A percentile compares a stretch with the other conserved stretches of the same genome.
Conservation (phyloP, 768 basidiomycete genomes). For the Termitomyces sp. region DNA sequence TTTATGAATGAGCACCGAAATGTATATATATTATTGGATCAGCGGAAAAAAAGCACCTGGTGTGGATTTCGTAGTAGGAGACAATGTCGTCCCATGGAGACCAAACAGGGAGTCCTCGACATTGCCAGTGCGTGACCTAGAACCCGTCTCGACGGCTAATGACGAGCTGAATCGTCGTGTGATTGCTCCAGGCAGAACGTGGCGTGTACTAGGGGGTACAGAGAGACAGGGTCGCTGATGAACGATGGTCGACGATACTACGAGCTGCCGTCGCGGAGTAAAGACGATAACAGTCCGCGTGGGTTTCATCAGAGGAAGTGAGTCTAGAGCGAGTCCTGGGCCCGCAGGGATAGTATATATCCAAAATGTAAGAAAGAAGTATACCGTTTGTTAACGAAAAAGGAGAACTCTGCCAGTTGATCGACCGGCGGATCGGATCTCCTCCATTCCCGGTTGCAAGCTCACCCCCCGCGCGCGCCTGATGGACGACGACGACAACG, state of each 20-base stretch:
- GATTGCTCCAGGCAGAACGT: slow-evolving; percentile 4
- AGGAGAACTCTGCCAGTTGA: neutral
- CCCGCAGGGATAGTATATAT: too few species aligned
- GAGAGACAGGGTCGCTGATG: slow-evolving; percentile 11
- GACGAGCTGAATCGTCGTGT: slow-evolving; percentile 29
- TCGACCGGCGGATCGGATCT: slow-evolving; percentile 7
- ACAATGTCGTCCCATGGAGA: neutral
- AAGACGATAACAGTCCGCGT: slow-evolving; percentile 21
- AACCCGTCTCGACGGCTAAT: slow-evolving; percentile 25
- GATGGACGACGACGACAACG: slow-evolving; percentile 36
- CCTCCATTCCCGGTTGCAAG: neutral
- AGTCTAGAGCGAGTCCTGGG: neutral
- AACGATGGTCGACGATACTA: slow-evolving; percentile 13
- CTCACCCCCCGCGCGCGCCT: too few species aligned
- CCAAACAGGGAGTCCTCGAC: slow-evolving; percentile 22
- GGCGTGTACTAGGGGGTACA: slow-evolving; percentile 11
- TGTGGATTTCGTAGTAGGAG: too few species aligned
- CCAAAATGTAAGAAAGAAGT: too few species aligned
- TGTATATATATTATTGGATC: neutral
- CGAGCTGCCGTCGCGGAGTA: slow-evolving; percentile 12
- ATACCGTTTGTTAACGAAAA: too few species aligned
- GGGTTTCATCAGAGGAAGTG: slow-evolving; percentile 24
- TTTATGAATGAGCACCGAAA: neutral
- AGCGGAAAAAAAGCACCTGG: slow-evolving; percentile 4
- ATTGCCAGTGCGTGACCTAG: slow-evolving; percentile 16